Conservation (phyloP, 176 grass and related monocot genomes). For the Hordeum marinum region DNA sequence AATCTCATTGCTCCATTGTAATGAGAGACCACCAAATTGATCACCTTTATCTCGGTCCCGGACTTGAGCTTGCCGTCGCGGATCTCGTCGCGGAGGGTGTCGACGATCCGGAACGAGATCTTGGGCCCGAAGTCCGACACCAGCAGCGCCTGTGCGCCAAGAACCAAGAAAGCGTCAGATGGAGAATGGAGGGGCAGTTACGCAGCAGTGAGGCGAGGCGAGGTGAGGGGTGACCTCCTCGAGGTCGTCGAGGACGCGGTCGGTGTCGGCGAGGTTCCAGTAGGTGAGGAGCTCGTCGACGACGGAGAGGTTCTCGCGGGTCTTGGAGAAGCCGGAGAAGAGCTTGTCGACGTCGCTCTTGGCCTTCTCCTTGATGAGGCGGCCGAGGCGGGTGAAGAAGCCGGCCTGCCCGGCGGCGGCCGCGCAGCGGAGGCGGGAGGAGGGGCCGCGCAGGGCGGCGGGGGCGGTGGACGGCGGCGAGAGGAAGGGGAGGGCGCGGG, state of each 20-base stretch:
- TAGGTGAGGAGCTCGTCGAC: constrained; percentile 98
- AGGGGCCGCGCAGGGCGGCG: neutral
- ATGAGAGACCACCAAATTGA: neutral
- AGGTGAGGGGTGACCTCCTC: constrained; percentile 49
- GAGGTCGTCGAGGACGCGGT: constrained; percentile 89
- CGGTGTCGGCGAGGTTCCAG: constrained; percentile 96
- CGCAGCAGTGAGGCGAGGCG: too few species aligned
- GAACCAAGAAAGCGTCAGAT: neutral
- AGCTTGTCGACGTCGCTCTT: constrained; percentile 98
- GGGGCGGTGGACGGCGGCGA: constrained; percentile 17
- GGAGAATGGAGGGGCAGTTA: neutral
- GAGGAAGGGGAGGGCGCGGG: constrained; percentile 51
- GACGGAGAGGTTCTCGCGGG: constrained; percentile 88
- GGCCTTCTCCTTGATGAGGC: constrained; percentile 98
- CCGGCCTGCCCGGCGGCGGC: constrained; percentile 81
- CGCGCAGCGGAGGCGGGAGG: constrained; percentile 22
- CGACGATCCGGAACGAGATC: constrained; percentile 90
- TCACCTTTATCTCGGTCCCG: constrained; percentile 81
- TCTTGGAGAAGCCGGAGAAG: constrained; percentile 98
- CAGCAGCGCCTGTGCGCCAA: constrained; percentile 56
- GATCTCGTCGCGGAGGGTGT: constrained; percentile 84
- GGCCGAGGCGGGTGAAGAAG: constrained; percentile 90
- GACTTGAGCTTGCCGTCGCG: constrained; percentile 91
- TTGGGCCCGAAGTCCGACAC: constrained; percentile 98
- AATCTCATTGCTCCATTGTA: too few species aligned